Evolutionary conservation across 2,329 filamentous ascomycete genomes (phyloP).

Genomic region (Paraconiothyrium sp.): DNA sequence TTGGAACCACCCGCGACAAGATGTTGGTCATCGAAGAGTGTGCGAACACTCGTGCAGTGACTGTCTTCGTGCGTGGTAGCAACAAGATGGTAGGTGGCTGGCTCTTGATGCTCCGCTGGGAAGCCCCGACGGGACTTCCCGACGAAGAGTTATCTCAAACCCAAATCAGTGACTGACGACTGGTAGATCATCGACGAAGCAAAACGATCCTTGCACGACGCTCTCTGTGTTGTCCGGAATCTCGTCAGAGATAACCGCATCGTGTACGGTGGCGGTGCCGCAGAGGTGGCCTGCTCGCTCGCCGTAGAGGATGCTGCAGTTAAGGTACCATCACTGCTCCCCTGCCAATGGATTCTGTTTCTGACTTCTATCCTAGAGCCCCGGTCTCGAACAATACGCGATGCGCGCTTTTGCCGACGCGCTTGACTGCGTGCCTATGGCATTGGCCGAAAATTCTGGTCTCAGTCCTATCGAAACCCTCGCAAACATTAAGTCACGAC

Average conservation of each 20-base stretch:
- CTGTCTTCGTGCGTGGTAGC: constrained; percentile 93
- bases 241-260: constrained; percentile 95
- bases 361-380: constrained; percentile 65
- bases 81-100: constrained; percentile 89
- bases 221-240: constrained; percentile 96
- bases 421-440: constrained; percentile 92
- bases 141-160: background rate
- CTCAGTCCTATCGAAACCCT: constrained; percentile 95
- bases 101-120: constrained; percentile 18
- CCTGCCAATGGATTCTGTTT: constrained; percentile 10
- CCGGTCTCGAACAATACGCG: constrained; percentile 97
- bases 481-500: constrained; percentile 93
- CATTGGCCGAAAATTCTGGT: constrained; percentile 95
- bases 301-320: constrained; percentile 95
- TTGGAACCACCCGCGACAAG: constrained; percentile 97
- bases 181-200: constrained; percentile 95
- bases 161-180: constrained; percentile 17
- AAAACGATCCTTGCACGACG: constrained; percentile 96
- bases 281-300: constrained; percentile 95
- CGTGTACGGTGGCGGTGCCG: constrained; percentile 95
- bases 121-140: constrained; percentile 11
- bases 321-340: constrained; percentile 62
- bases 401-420: constrained; percentile 98
- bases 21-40: constrained; percentile 99
- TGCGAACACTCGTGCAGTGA: constrained; percentile 95